Percentiles rank a stretch among this genome's conserved stretches.
Conservation (phyloP, 164 flowering plant species). For the Vitis rupestris region DNA sequence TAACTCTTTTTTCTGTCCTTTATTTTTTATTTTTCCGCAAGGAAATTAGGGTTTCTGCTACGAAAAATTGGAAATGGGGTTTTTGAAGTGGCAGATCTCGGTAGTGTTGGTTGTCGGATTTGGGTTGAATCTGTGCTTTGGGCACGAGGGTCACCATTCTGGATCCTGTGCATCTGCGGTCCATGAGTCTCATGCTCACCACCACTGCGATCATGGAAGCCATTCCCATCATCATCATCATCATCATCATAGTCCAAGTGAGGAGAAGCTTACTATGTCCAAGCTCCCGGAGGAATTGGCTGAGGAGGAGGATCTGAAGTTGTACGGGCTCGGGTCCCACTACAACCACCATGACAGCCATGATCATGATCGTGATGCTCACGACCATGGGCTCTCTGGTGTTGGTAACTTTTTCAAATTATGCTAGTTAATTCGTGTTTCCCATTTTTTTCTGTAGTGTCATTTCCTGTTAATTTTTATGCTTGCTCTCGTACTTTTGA, state of each 20-base stretch:
- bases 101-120: slow-evolving; percentile 12
- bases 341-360: slow-evolving; percentile 30
- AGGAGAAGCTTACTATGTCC: slow-evolving; percentile 6
- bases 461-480: not conserved
- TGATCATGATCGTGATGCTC: slow-evolving; percentile 21
- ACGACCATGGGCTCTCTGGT: slow-evolving; percentile 44
- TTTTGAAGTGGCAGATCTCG: slow-evolving; percentile 3
- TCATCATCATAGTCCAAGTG: slow-evolving; percentile 12
- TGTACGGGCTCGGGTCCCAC: slow-evolving; percentile 44
- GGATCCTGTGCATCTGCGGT: slow-evolving; percentile 15
- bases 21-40: no score
- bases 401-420: slow-evolving; percentile 35
- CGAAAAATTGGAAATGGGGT: slow-evolving; percentile 13
- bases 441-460: not conserved
- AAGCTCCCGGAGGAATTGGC: slow-evolving; percentile 86
- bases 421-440: not conserved
- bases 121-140: slow-evolving; percentile 24
- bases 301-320: slow-evolving; percentile 80
- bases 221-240: slow-evolving; percentile 33
- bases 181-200: slow-evolving; percentile 17
- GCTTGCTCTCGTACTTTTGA: no score
- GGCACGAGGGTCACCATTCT: slow-evolving; percentile 1
- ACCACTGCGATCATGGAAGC: slow-evolving; percentile 22
- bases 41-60: not conserved
- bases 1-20: no score